Conservation (phyloP, 352 stramenopile genomes). For the Phytophthora quininea region DNA sequence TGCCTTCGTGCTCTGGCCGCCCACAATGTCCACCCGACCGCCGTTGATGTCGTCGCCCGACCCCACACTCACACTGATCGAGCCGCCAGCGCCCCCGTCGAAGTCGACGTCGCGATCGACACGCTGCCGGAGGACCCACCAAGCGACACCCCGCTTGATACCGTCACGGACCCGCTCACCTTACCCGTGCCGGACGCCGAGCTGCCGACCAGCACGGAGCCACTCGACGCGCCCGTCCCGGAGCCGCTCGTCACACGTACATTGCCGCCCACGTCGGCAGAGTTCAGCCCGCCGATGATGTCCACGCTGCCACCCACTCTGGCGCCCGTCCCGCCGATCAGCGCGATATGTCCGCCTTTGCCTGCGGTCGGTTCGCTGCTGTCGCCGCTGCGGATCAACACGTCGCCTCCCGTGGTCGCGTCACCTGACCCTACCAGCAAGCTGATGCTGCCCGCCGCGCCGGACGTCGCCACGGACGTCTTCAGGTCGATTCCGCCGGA, state of each 20-base stretch:
- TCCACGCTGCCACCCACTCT: constrained; percentile 6
- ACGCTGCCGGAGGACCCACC: neutral
- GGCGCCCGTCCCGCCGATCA: constrained; percentile 12
- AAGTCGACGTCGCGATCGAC: neutral
- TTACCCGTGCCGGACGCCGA: neutral
- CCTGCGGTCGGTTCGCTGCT: neutral
- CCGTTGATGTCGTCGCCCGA: constrained; percentile 3
- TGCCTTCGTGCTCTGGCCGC: too few relatives aligned
- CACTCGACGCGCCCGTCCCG: neutral
- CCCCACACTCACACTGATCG: constrained; percentile 16
- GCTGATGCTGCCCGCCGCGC: constrained; percentile 2
- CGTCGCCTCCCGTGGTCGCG: constrained; percentile 2
- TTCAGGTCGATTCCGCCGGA: constrained; percentile 1
- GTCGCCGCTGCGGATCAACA: constrained; percentile 13
- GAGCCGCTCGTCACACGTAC: constrained; percentile 2
- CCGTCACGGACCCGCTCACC: neutral
- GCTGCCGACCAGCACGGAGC: neutral
- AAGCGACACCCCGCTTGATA: neutral
- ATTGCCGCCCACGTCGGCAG: constrained; percentile 4
- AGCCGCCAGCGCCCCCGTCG: neutral
- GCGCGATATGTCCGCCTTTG: constrained; percentile 10
- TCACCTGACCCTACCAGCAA: constrained; percentile 12
- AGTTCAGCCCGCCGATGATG: neutral
- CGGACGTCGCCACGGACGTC: constrained; percentile 1
- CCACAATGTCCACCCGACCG: too few relatives aligned